Base-by-base conservation (phyloP, 208 protist genomes). In the Trypanosoma avium region DNA sequence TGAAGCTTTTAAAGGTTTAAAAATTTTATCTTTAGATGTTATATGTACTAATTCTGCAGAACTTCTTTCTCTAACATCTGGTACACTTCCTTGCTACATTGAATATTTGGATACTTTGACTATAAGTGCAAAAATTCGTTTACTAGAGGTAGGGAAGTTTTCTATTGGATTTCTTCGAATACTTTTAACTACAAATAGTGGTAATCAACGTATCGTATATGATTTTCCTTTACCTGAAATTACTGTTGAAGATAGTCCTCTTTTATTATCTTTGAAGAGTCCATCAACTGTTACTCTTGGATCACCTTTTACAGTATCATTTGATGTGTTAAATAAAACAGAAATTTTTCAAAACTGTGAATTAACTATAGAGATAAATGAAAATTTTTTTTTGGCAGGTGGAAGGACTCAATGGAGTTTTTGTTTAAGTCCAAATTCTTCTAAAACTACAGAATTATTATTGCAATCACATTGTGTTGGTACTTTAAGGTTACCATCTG, bases 81-180 rank as follows among this genome's bases (percentile, higher is more conserved):
- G 81, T 26, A 59, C 73, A 2, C 60, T 73, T 42, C 70, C 71
- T 9, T 81, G 65, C 21, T 50, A 70, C 54, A 32, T 91, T 32
- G 81, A 86, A 17, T 73, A 86, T 48, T 67, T 75, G n/a, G 85
- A 91, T 69, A 64, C 52, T 15, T 74, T 80, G 9, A 86, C 79
- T 10, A 59, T 91, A 42, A 59, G 75, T 40, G 53, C 72, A 4
- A 78, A 68, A 36, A 52, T 91, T 47, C 45, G 63, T 40, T 55
- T 70, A 10, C 42, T 55, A 40, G 46, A 59, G 33, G 38, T 47
- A 9, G 79, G 82, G 8, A 61, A 38, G 19, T 43, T 79, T 50
- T 64, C 67, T 27, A 65, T 76, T 35, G 85, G 85, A 8, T 82
- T 91, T 48, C 21, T 91, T 33, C 73, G 79, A n/a, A 61, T 91